These are phyloP conservation scores for Sphaerulina musiva DNA, from an alignment of 2,329 filamentous ascomycete species.

Conservation along the genomic window DNA sequence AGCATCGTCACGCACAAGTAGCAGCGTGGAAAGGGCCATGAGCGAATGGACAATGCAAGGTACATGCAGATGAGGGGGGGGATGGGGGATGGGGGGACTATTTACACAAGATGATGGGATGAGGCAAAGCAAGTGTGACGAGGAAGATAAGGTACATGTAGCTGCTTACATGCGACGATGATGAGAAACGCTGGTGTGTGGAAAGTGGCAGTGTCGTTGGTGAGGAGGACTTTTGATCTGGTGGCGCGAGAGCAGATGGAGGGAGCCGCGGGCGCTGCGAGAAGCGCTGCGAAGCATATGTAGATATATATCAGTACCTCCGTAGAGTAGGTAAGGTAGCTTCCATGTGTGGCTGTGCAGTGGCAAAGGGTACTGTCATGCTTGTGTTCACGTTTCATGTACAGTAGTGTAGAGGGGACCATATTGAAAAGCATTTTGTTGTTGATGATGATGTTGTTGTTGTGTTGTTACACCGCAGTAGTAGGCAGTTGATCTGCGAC, in stretches of 20 bases:
- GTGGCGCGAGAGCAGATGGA: too few relatives aligned
- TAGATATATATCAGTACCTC: too few relatives aligned
- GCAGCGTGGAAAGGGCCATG: neutral
- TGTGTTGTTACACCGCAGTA: neutral
- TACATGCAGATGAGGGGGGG: neutral
- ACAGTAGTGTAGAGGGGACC: too few relatives aligned
- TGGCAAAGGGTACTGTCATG: too few relatives aligned
- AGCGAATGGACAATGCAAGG: neutral
- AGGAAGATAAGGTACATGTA: neutral
- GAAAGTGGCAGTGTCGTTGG: neutral
- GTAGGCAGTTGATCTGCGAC: too few relatives aligned
- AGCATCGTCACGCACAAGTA: neutral
- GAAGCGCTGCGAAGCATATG: too few relatives aligned
- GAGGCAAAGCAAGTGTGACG: conserved; percentile 4
- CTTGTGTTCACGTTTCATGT: too few relatives aligned
- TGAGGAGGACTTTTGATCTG: too few relatives aligned
- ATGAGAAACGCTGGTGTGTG: conserved; percentile 3
- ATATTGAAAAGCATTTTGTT: too few relatives aligned
- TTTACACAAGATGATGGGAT: neutral
- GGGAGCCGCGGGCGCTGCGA: too few relatives aligned
- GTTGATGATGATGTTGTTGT: neutral
- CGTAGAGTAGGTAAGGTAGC: too few relatives aligned
- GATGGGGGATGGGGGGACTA: neutral
- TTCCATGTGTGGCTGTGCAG: too few relatives aligned
- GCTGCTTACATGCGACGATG: neutral